phyloP scores from a whole-genome alignment of 2,329 filamentous ascomycete genomes.

The Penicillium decumbens region DNA sequence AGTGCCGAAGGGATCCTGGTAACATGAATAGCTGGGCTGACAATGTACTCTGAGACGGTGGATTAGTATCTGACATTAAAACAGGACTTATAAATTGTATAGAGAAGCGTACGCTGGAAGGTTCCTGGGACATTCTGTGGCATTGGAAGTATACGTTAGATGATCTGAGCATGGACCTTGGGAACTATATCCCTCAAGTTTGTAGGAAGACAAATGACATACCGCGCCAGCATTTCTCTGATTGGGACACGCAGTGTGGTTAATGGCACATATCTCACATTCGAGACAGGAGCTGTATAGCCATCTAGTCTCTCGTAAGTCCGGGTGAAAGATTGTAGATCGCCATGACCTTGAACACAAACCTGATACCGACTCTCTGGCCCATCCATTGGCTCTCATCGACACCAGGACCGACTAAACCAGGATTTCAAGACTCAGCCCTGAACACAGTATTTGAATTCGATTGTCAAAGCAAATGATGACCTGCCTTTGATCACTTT shows the following conservation, averaged over 20 bases:
- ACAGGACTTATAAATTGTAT: neutral
- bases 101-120: conserved; percentile 30
- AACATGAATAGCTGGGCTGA: conserved; percentile 34
- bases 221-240: conserved; percentile 39
- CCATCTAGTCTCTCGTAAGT: conserved; percentile 26
- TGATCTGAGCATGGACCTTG: no score
- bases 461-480: neutral
- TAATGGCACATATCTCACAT: conserved; percentile 38
- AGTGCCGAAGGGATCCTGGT: conserved; percentile 35
- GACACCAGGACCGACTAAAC: conserved; percentile 27
- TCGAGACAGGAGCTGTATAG: conserved; percentile 36
- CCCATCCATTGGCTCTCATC: conserved; percentile 29
- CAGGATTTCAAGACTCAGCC: neutral
- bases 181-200: neutral
- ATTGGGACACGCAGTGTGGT: conserved; percentile 37
- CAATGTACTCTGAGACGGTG: conserved; percentile 29
- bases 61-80: neutral
- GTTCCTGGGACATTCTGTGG: conserved; percentile 36
- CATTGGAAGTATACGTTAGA: neutral
- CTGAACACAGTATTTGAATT: neutral
- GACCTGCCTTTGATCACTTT: conserved; percentile 35
- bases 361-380: conserved; percentile 33
- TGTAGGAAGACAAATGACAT: conserved; percentile 8
- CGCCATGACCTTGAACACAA: conserved; percentile 3
- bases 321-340: neutral